Percentiles rank a stretch among this genome's conserved stretches.
Evolutionary conservation across 2,329 filamentous ascomycete genomes (phyloP).

Genomic region (Colletotrichum nymphaeae): DNA sequence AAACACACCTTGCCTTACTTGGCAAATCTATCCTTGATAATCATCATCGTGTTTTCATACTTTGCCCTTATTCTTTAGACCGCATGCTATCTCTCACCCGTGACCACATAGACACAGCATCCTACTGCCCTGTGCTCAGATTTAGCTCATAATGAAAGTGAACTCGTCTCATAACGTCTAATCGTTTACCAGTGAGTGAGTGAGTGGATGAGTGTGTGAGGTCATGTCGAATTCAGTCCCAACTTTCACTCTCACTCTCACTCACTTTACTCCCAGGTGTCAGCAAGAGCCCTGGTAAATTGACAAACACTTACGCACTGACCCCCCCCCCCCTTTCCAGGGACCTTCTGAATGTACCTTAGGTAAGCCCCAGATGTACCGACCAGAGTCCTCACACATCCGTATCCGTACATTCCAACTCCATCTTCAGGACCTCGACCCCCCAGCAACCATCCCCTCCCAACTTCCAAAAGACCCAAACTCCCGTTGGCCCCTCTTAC

Average conservation of each 20-base stretch:
- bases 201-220: not conserved
- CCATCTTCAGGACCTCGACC: not conserved
- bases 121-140: not conserved
- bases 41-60: not conserved
- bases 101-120: not conserved
- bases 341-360: not conserved
- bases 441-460: not conserved
- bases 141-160: not conserved
- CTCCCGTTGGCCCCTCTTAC: slow-evolving; percentile 1
- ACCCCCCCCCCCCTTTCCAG: not conserved
- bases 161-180: not conserved
- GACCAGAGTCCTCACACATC: not conserved
- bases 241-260: not conserved
- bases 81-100: not conserved
- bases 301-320: not conserved
- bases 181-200: not conserved
- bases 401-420: no score
- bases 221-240: not conserved
- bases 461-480: not conserved
- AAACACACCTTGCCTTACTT: no score
- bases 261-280: not conserved
- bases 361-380: not conserved
- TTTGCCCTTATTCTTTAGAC: not conserved
- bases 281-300: not conserved
- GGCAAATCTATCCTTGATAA: no score